These are phyloP conservation scores for Trypanosoma boissoni DNA, from an alignment of 208 protist genomes.

Conservation along the genomic window DNA sequence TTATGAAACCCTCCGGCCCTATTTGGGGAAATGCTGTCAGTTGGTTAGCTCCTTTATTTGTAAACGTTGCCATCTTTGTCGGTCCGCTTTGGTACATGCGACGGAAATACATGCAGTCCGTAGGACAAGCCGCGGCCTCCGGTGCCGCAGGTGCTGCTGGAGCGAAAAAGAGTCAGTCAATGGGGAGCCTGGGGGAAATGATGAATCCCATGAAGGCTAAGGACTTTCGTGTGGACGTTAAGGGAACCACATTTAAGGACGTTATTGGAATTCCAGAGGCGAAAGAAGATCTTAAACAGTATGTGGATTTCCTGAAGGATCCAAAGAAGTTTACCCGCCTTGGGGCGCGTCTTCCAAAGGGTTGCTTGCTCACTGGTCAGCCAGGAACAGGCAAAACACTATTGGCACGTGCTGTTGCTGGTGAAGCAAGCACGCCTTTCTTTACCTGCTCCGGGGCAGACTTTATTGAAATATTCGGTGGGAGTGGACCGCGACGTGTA, in stretches of 20 bases:
- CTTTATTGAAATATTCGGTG: slow-evolving; percentile 98
- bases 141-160: slow-evolving; percentile 25
- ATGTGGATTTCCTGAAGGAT: slow-evolving; percentile 98
- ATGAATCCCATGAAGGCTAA: slow-evolving; percentile 92
- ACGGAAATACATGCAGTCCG: slow-evolving; percentile 76
- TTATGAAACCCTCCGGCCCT: slow-evolving; percentile 62
- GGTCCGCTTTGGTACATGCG: slow-evolving; percentile 90
- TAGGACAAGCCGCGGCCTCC: slow-evolving; percentile 32
- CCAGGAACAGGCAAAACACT: slow-evolving; percentile 98
- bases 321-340: slow-evolving; percentile 95
- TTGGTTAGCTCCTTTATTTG: slow-evolving; percentile 74
- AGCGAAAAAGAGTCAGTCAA: slow-evolving; percentile 44
- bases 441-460: slow-evolving; percentile 95
- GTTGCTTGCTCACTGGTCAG: slow-evolving; percentile 95
- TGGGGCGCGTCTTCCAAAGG: slow-evolving; percentile 96
- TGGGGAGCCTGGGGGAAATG: slow-evolving; percentile 89
- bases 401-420: slow-evolving; percentile 95
- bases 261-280: slow-evolving; percentile 97
- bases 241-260: slow-evolving; percentile 91
- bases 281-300: slow-evolving; percentile 98
- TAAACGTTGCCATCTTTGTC: slow-evolving; percentile 86
- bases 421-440: slow-evolving; percentile 94
- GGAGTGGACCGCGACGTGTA: slow-evolving; percentile 93
- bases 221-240: slow-evolving; percentile 86
- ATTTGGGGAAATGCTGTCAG: slow-evolving; percentile 69